Base-by-base conservation (phyloP, 768 basidiomycete genomes). In the Pisolithus marmoratus region DNA sequence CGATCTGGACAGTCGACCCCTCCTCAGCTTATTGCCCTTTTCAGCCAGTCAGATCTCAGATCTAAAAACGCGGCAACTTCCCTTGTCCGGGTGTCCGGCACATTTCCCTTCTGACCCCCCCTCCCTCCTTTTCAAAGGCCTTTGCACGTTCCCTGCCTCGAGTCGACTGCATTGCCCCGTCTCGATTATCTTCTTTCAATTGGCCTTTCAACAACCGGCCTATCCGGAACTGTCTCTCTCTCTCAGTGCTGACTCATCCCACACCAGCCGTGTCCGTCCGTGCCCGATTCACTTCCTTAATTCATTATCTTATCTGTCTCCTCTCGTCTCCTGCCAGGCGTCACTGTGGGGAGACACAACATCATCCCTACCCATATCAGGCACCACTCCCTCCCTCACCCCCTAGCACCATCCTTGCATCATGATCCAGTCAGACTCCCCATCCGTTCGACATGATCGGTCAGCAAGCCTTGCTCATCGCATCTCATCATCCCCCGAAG, bases 111-210 rank as follows among this genome's bases (percentile, higher is more conserved):
- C 14, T 58, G 37, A 54, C 52, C 55, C 48, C 23, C 47, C 48
- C 49, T 45, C 46, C 38, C 31, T 31, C 34, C 65, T n/a, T n/a
- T n/a, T n/a, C n/a, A n/a, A n/a, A n/a, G n/a, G n/a, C 47, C 48
- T 38, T 27, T 36, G 38, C 65, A 66, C 65, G 65, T 67, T 69
- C 60, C 58, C 49, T 56, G 49, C 65, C 67, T 69, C 65, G 58
- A 62, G 60, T 58, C 49, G 46, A 15, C 55, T 46, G 64, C 63
- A 58, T 66, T 67, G 46, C 54, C 42, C 15, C 34, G 48, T 50
- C 22, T 26, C 36, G 63, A 65, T 65, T 66, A 65, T 65, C 64
- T 58, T 22, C 11, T 20, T 12, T n/a, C n/a, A n/a, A n/a, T n/a
- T n/a, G n/a, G n/a, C n/a, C 38, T 20, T 20, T 41, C 22, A 19